A percentile compares a stretch with the other conserved stretches of the same genome.
These are phyloP conservation scores for Huntiella decipiens DNA, from an alignment of 2,329 filamentous ascomycete species.

Conservation along the genomic window DNA sequence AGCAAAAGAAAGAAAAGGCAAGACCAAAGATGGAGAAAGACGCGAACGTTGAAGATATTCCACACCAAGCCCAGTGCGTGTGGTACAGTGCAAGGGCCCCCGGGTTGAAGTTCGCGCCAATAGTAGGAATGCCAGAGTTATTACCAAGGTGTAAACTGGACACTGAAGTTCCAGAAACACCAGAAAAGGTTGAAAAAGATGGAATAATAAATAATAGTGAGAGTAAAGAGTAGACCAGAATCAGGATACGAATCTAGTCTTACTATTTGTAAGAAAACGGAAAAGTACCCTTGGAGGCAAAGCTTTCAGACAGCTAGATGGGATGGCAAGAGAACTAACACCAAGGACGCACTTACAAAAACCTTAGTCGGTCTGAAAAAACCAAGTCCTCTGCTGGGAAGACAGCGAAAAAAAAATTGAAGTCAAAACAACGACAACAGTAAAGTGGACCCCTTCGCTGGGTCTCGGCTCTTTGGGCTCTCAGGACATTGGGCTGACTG, in stretches of 20 bases:
- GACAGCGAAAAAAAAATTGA: constrained; percentile 1
- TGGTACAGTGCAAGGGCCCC: constrained; percentile 5
- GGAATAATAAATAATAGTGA: not conserved
- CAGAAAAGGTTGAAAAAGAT: not conserved
- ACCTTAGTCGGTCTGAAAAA: not conserved
- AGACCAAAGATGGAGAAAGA: constrained; percentile 17
- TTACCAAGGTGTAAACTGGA: not conserved
- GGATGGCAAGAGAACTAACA: too few species aligned
- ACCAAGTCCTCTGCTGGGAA: not conserved
- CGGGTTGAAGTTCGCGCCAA: not conserved
- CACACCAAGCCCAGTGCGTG: constrained; percentile 1
- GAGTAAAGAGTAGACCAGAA: not conserved
- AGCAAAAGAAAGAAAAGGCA: constrained; percentile 20
- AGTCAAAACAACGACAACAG: constrained; percentile 2
- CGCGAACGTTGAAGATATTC: constrained; percentile 11
- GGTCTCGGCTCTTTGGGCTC: not conserved
- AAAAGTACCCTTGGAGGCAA: too few species aligned
- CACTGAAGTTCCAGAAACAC: not conserved
- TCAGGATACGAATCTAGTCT: too few species aligned
- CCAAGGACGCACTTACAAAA: too few species aligned
- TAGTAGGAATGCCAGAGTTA: constrained; percentile 1
- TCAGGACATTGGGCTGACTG: not conserved
- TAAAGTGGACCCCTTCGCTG: constrained; percentile 1
- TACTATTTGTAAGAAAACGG: too few species aligned
- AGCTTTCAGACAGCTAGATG: too few species aligned